Conservation (phyloP, 176 grass and related monocot species). For the Calamus simplicifolius region DNA sequence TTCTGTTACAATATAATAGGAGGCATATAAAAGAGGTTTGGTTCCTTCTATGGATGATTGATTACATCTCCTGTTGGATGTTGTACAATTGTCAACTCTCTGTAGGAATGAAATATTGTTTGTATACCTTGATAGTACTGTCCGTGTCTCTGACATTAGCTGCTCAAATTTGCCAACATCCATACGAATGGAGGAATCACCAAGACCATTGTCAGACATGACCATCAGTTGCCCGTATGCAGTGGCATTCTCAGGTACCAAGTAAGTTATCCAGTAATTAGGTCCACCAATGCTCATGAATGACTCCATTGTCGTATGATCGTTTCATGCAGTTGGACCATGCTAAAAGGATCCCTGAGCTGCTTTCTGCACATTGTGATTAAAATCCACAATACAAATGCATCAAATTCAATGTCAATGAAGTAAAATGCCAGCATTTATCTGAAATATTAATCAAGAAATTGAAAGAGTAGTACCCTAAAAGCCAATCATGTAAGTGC, state of each 20-base stretch:
- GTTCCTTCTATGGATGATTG: too few species aligned
- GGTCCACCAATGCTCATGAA: conserved; percentile 52
- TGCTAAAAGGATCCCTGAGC: conserved; percentile 70
- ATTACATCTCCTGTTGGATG: too few species aligned
- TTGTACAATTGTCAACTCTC: too few species aligned
- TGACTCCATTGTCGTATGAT: conserved; percentile 55
- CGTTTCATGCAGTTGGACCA: conserved; percentile 53
- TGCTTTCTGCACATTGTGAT: conserved; percentile 62
- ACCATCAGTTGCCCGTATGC: conserved; percentile 59
- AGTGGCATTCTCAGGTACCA: conserved; percentile 70
- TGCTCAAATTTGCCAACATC: conserved; percentile 84
- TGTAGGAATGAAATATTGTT: background rate
- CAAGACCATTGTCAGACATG: conserved; percentile 51
- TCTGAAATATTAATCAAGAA: too few species aligned
- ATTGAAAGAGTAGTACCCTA: too few species aligned
- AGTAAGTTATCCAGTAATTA: conserved; percentile 76
- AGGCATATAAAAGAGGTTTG: too few species aligned
- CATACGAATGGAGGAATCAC: conserved; percentile 53
- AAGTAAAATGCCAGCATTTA: too few species aligned
- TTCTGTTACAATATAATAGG: too few species aligned
- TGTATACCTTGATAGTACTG: conserved; percentile 76
- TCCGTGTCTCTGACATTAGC: conserved; percentile 69
- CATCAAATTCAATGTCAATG: too few species aligned
- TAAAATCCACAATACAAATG: too few species aligned
- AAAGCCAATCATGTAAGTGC: too few species aligned